Evolutionary conservation across 202 grass and related monocot genomes (phyloP).

Genomic region (Carex sylvatica): DNA sequence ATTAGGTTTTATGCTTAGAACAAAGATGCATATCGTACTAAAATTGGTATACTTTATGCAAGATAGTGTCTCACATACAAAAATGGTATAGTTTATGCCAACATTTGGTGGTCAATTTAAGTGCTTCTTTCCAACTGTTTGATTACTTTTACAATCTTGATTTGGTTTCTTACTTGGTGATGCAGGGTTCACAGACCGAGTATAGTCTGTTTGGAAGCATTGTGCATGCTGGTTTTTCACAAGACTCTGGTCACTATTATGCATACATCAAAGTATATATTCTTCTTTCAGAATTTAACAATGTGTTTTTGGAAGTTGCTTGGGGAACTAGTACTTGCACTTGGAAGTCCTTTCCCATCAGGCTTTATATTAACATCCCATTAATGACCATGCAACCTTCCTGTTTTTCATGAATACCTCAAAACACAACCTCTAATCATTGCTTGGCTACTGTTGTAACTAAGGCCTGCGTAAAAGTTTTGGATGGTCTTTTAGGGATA

Average conservation of each 20-base stretch:
- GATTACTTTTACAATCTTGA: background rate
- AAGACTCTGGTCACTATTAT: conserved; percentile 97
- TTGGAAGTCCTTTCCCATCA: background rate
- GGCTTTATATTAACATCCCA: conserved; percentile 10
- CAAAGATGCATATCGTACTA: background rate
- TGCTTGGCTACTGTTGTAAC: background rate
- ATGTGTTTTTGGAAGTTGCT: conserved; percentile 11
- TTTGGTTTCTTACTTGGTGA: conserved; percentile 30
- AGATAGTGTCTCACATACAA: background rate
- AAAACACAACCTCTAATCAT: background rate
- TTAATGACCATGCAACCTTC: background rate
- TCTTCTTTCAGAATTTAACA: conserved; percentile 23
- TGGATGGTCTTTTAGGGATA: background rate
- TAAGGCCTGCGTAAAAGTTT: background rate
- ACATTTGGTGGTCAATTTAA: background rate
- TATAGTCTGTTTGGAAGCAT: conserved; percentile 93
- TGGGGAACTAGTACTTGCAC: background rate
- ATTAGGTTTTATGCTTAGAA: background rate
- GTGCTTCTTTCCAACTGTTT: background rate
- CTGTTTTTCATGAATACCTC: background rate
- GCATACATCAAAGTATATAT: conserved; percentile 91
- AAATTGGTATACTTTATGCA: background rate
- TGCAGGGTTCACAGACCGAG: conserved; percentile 62
- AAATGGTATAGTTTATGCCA: background rate
- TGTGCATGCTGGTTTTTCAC: conserved; percentile 83